Percentiles rank a stretch among this genome's conserved stretches.
These are phyloP conservation scores for Melastoma candidum DNA, from an alignment of 441 rosid species.

Conservation along the genomic window DNA sequence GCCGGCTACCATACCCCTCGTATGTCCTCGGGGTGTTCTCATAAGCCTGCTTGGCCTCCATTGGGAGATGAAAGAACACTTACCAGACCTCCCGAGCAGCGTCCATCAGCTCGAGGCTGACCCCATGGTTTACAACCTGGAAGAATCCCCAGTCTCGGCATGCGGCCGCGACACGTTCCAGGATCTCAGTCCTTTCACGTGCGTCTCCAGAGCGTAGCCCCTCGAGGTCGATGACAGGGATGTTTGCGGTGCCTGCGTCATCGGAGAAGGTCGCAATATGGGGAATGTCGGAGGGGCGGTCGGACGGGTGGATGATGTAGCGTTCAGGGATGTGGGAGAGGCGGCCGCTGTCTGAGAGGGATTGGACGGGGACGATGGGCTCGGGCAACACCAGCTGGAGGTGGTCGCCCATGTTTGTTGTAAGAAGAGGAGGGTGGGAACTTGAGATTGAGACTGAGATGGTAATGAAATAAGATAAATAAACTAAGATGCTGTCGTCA, in stretches of 20 bases:
- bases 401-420: no score
- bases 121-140: constrained; percentile 77
- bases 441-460: no score
- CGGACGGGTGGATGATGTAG: constrained; percentile 44
- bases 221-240: constrained; percentile 57
- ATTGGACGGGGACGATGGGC: constrained; percentile 73
- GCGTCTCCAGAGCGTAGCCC: constrained; percentile 9
- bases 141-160: constrained; percentile 82
- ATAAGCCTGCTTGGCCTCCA: constrained; percentile 42
- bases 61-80: constrained; percentile 56
- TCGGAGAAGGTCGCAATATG: neutral
- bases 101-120: constrained; percentile 50
- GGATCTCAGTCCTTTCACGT: constrained; percentile 12
- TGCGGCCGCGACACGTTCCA: constrained; percentile 16
- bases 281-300: constrained; percentile 27
- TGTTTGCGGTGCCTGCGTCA: constrained; percentile 22
- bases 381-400: constrained; percentile 48
- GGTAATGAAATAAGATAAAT: no score
- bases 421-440: no score
- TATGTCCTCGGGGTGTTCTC: constrained; percentile 68
- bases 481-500: no score
- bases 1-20: constrained; percentile 79
- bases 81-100: constrained; percentile 48
- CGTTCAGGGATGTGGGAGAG: constrained; percentile 37
- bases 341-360: constrained; percentile 46